Evolutionary conservation across 768 basidiomycete species (phyloP).

Genomic region (Collybia sp.): DNA sequence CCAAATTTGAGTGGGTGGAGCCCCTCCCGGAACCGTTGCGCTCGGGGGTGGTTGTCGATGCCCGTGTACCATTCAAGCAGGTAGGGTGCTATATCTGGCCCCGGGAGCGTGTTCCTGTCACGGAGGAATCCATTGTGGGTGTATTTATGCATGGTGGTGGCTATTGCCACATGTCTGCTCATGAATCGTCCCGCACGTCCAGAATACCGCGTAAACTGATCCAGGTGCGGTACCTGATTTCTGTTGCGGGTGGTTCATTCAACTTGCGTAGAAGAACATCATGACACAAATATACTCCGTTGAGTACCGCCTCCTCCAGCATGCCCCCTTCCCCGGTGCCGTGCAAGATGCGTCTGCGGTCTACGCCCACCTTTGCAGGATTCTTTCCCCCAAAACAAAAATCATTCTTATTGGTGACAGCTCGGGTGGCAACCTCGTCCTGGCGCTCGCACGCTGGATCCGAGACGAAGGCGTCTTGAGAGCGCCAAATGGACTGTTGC

Average conservation of each 20-base stretch:
- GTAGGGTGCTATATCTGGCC: slow-evolving; percentile 50
- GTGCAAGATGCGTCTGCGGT: slow-evolving; percentile 49
- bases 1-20: slow-evolving; percentile 44
- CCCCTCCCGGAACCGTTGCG: slow-evolving; percentile 34
- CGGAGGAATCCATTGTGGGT: slow-evolving; percentile 32
- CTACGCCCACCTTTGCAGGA: slow-evolving; percentile 37
- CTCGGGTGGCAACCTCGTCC: slow-evolving; percentile 49
- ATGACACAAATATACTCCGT: slow-evolving; percentile 36
- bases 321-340: slow-evolving; percentile 49
- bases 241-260: too few relatives aligned
- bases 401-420: slow-evolving; percentile 51
- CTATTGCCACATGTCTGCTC: slow-evolving; percentile 55
- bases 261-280: slow-evolving; percentile 19
- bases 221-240: slow-evolving; percentile 16
- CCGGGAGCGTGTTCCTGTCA: slow-evolving; percentile 20
- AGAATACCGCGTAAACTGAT: slow-evolving; percentile 43
- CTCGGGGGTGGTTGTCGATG: slow-evolving; percentile 36
- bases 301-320: slow-evolving; percentile 48
- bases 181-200: slow-evolving; percentile 42
- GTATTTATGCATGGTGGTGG: slow-evolving; percentile 53
- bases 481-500: slow-evolving; percentile 38
- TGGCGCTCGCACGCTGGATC: slow-evolving; percentile 49
- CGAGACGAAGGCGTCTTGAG: slow-evolving; percentile 43
- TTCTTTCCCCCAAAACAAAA: slow-evolving; percentile 19
- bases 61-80: slow-evolving; percentile 28